Base-by-base conservation (phyloP, 192 early-diverging fungal genomes). In the Coemansia reversa region DNA sequence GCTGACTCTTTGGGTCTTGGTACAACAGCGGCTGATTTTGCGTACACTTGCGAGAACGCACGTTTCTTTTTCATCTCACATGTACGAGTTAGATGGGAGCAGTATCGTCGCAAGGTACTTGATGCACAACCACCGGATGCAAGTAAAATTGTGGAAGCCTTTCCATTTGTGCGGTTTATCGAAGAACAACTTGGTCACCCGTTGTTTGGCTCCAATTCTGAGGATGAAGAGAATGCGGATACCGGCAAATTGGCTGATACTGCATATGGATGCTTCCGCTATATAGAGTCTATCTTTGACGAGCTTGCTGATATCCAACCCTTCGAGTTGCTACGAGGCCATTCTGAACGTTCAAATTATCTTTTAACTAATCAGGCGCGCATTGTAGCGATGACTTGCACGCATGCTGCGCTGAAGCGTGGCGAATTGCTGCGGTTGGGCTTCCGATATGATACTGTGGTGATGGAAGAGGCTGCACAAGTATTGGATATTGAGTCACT, bases 381-480 rank as follows among this genome's bases (percentile, higher is more conserved):
- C 60, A 94, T 99, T 22, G 90, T 98, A 58, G 96, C 95, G 23
- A 92, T 99, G 91, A 99, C 98, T 0, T 96, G 94, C 75, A 98
- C 95, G 0, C 93, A 98, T 67, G 95, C 94, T 12, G 93, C 96
- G 5, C 84, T 99, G 42, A 93, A 94, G 66, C 84, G 92, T 29
- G 81, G 86, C 2, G 96, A 98, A 71, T 77, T 99, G 7, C 83
- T 90, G n/a, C 72, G 80, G 14, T 83, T 98, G 33, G 92, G 94
- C 12, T 95, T 99, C 88, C 90, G 93, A 58, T 97, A 94, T 74
- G 93, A 98, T 66, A 94, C 86, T 51, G 88, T 99, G 18, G 84
- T 99, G 25, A 95, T 99, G 90, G 98, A 99, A 80, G 98, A 99
- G 72, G 89, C 94, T 1, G 96, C 92, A 12, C 95, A 98, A 70